Conservation (phyloP, 768 basidiomycete species). For the Amanita rimosa region DNA sequence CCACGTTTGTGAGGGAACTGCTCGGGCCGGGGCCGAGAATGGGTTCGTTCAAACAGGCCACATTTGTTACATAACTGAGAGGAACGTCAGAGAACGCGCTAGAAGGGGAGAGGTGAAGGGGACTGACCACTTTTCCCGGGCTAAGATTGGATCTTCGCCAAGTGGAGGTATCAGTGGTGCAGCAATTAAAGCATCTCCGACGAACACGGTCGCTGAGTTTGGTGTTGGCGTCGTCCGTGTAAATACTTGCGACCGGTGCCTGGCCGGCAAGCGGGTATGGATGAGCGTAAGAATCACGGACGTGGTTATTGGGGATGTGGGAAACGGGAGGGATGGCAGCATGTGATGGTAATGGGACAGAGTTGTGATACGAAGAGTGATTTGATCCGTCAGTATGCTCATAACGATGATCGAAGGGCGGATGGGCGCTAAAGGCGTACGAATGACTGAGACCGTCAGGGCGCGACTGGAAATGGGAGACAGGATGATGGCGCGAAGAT, state of each 20-base stretch:
- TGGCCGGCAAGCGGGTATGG: constrained; percentile 23
- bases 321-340: constrained; percentile 11
- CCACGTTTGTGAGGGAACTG: constrained; percentile 77
- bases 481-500: constrained; percentile 5
- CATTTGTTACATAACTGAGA: constrained; percentile 56
- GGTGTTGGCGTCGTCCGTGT: constrained; percentile 73
- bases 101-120: background rate
- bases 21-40: constrained; percentile 67
- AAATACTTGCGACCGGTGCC: constrained; percentile 22
- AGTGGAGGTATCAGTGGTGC: constrained; percentile 75
- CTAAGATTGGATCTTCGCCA: constrained; percentile 71
- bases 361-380: constrained; percentile 13
- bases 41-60: constrained; percentile 72
- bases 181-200: constrained; percentile 74
- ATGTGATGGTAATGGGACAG: constrained; percentile 7
- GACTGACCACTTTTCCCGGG: constrained; percentile 64
- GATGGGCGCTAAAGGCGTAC: constrained; percentile 7
- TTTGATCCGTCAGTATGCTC: constrained; percentile 8
- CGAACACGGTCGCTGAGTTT: constrained; percentile 72
- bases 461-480: constrained; percentile 12
- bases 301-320: constrained; percentile 9
- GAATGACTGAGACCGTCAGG: constrained; percentile 2
- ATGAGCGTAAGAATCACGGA: constrained; percentile 15
- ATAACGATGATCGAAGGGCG: constrained; percentile 15
- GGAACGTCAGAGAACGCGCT: constrained; percentile 11